phyloP scores from a whole-genome alignment of 1,139 yeast genomes.

The Saccharomyces hybrid region DNA sequence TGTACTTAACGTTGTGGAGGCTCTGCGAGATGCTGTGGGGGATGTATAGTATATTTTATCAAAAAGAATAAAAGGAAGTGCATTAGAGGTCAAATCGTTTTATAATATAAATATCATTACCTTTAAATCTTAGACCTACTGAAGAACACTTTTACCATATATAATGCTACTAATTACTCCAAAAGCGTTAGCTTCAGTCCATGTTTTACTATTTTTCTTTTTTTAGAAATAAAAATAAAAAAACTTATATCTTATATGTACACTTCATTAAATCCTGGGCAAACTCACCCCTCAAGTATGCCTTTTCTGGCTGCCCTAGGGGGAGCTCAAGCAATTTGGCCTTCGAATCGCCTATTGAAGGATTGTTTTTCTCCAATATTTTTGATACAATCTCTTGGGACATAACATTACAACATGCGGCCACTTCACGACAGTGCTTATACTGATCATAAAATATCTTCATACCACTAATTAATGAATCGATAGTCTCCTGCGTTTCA shows the following conservation, averaged over 20 bases:
- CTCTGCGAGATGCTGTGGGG: slow-evolving; percentile 33
- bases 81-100: not conserved
- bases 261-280: slow-evolving; percentile 1
- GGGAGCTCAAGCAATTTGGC: slow-evolving; percentile 17
- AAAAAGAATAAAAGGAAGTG: not conserved
- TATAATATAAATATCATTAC: not conserved
- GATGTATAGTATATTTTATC: slow-evolving; percentile 14
- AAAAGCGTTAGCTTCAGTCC: not conserved
- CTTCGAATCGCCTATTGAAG: slow-evolving; percentile 2
- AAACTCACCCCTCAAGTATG: slow-evolving; percentile 10
- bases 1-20: slow-evolving; percentile 72
- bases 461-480: slow-evolving; percentile 40
- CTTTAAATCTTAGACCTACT: not conserved
- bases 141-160: not conserved
- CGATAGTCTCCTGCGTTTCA: slow-evolving; percentile 25
- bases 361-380: slow-evolving; percentile 2
- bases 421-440: slow-evolving; percentile 13
- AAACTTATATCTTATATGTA: not conserved
- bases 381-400: slow-evolving; percentile 16
- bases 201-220: not conserved
- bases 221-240: not conserved
- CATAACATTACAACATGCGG: slow-evolving; percentile 29
- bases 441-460: slow-evolving; percentile 31
- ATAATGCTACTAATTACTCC: not conserved
- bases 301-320: slow-evolving; percentile 23